These are phyloP conservation scores for Aegilops speltoides DNA, from an alignment of 176 grass and related monocot genomes.

Conservation along the genomic window DNA sequence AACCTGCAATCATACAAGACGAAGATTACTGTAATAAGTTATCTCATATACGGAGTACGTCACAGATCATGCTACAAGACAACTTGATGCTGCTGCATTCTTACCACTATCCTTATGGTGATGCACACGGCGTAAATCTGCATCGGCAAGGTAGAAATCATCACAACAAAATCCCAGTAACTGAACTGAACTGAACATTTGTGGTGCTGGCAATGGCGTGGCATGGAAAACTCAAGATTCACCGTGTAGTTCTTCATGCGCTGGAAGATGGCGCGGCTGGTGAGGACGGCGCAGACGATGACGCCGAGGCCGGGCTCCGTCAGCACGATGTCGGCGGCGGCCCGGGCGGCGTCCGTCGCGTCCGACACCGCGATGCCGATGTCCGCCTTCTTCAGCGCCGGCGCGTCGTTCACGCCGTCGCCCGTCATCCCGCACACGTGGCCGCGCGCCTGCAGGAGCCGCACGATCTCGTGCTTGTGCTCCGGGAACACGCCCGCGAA, in stretches of 20 bases:
- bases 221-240: background rate
- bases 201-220: background rate
- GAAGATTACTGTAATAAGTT: too few species aligned
- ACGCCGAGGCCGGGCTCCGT: constrained; percentile 84
- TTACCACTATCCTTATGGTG: constrained; percentile 91
- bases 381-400: constrained; percentile 94
- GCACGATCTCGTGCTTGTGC: constrained; percentile 93
- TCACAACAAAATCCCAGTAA: background rate
- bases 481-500: constrained; percentile 93
- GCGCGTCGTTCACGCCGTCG: constrained; percentile 90
- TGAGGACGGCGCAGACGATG: constrained; percentile 73
- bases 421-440: constrained; percentile 81
- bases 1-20: constrained; percentile 35
- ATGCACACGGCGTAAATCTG: constrained; percentile 96
- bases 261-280: constrained; percentile 81
- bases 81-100: background rate
- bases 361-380: constrained; percentile 86
- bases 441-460: constrained; percentile 54
- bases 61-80: too few species aligned
- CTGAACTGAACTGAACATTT: background rate
- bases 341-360: constrained; percentile 74
- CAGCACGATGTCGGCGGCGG: constrained; percentile 85
- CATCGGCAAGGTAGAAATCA: constrained; percentile 17
- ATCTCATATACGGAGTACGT: too few species aligned
- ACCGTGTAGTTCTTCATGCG: constrained; percentile 96